These are phyloP conservation scores for Quercus wislizeni DNA, from an alignment of 306 rosid genomes.

Conservation along the genomic window DNA sequence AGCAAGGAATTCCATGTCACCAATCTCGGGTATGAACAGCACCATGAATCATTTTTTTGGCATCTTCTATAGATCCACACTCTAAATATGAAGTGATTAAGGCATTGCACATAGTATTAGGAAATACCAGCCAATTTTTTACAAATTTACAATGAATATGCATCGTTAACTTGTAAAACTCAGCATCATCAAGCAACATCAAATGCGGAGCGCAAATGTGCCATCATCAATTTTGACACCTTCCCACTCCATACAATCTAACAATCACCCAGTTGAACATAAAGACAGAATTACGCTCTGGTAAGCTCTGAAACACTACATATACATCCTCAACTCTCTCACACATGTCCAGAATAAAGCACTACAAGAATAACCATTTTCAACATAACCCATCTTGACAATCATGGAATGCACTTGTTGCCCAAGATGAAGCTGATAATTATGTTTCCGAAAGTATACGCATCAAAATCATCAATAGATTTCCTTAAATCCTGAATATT, in stretches of 20 bases:
- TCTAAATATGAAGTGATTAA: constrained; percentile 61
- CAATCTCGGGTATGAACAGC: constrained; percentile 35
- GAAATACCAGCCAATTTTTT: constrained; percentile 53
- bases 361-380: constrained; percentile 57
- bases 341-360: constrained; percentile 79
- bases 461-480: constrained; percentile 26
- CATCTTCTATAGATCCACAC: constrained; percentile 62
- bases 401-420: constrained; percentile 58
- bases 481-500: too few relatives aligned
- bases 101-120: constrained; percentile 59
- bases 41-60: constrained; percentile 54
- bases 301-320: constrained; percentile 42
- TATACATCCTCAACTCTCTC: constrained; percentile 63
- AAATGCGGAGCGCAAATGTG: constrained; percentile 66
- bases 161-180: constrained; percentile 31
- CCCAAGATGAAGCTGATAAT: constrained; percentile 42
- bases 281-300: constrained; percentile 45
- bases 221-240: constrained; percentile 62
- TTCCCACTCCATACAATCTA: constrained; percentile 54
- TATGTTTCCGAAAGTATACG: constrained; percentile 65
- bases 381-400: constrained; percentile 47
- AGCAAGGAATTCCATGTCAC: constrained; percentile 86
- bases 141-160: constrained; percentile 61
- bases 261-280: constrained; percentile 46
- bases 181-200: constrained; percentile 60